Base-by-base conservation (phyloP, 306 rosid genomes). In the Astragalus membranaceus region DNA sequence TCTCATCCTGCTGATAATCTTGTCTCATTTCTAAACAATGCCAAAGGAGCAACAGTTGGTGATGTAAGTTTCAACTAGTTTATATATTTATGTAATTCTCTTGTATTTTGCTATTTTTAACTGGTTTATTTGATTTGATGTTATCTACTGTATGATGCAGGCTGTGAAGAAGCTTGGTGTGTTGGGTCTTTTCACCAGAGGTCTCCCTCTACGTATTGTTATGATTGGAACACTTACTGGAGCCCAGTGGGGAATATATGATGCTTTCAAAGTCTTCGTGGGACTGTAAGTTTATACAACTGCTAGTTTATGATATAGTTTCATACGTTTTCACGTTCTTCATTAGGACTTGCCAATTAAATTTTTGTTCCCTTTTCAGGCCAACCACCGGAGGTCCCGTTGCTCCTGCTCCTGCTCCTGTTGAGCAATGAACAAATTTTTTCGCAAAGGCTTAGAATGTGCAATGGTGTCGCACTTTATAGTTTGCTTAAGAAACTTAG, bases 1-100 rank as follows among this genome's bases (percentile, higher is more conserved):
- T 94, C 99, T 77, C 99, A 94, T 77, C 99, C 99, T 64, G 97
- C 99, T 15, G 99, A 94, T 81, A 94, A 94, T 60, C 97, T 94
- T 13, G 99, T 94, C 77, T 94, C 97, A 70, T 94, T 94, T 67
- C 86, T 94, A 75, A 94, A 94, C 89, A 94, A 89, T 73, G 99
- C 99, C 20, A 86, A 94, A 77, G 99, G 97, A 55, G 95, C 99
- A 44, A 91, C 91, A 66, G 95, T 94, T 69, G 89, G 96, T 80
- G 99, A 94, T 83, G 99, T 91, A 76, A 87, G 97, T 88, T 39
- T 29, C 42, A 20, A 43, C 46, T 33, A 17, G 10, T 33, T 61
- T 50, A 9, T 50, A 9, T 20, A 13, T 66, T 62, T 59, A 35
- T 55, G 23, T 47, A 52, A 9, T 8, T 64, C 6, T 47, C 47